Conservation (phyloP, 2,329 filamentous ascomycete genomes). For the Trichoderma endophyticum region DNA sequence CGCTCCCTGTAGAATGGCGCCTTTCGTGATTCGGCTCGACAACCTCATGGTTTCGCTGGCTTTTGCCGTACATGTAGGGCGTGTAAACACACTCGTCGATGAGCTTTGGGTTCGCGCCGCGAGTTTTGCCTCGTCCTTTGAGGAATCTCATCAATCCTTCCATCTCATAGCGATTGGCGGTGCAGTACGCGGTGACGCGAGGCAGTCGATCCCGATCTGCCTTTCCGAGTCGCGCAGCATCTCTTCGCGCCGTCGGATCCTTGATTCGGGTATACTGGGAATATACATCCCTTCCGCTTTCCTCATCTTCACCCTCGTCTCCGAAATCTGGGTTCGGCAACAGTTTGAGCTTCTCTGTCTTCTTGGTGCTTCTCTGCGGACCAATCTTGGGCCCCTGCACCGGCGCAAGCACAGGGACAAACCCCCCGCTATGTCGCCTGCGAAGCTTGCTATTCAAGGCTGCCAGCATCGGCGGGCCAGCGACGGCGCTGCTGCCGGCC, state of each 20-base stretch:
- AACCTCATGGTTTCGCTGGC: background rate
- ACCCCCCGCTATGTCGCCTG: slow-evolving; percentile 77
- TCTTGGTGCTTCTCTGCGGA: slow-evolving; percentile 91
- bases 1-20: slow-evolving; percentile 72
- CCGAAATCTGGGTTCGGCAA: slow-evolving; percentile 83
- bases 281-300: slow-evolving; percentile 93
- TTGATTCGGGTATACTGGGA: slow-evolving; percentile 98
- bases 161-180: slow-evolving; percentile 85
- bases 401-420: slow-evolving; percentile 33
- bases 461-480: slow-evolving; percentile 62
- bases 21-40: slow-evolving; percentile 55
- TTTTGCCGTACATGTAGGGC: slow-evolving; percentile 74
- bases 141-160: slow-evolving; percentile 87
- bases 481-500: slow-evolving; percentile 32
- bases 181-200: slow-evolving; percentile 94
- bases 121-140: slow-evolving; percentile 74
- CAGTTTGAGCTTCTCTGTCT: slow-evolving; percentile 95
- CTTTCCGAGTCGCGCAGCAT: slow-evolving; percentile 89
- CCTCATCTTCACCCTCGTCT: slow-evolving; percentile 75
- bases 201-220: slow-evolving; percentile 85
- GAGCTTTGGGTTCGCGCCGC: slow-evolving; percentile 80
- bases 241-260: slow-evolving; percentile 85
- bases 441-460: slow-evolving; percentile 84
- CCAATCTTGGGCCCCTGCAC: slow-evolving; percentile 68
- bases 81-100: slow-evolving; percentile 99